Conservation (phyloP, 768 basidiomycete species). For the Lentinula aciculospora region DNA sequence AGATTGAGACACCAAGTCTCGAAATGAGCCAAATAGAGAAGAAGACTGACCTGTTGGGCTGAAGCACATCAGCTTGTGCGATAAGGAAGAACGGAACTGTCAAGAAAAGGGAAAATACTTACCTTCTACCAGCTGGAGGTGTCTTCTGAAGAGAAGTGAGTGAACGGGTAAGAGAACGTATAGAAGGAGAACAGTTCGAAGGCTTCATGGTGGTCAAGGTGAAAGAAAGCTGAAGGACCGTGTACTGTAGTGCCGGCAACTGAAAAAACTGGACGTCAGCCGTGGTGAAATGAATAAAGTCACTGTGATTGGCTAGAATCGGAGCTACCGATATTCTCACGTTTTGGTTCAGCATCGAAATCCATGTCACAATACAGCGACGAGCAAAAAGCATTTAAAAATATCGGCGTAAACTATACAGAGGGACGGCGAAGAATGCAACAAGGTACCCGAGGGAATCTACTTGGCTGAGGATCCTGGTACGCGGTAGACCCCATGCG, state of each 20-base stretch:
- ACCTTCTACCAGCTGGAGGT: constrained; percentile 40
- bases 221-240: background rate
- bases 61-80: constrained; percentile 6
- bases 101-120: constrained; percentile 13
- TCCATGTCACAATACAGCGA: too few species aligned
- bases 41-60: constrained; percentile 57
- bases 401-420: background rate
- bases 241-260: background rate
- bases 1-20: constrained; percentile 9
- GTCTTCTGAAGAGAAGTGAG: constrained; percentile 40
- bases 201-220: constrained; percentile 2
- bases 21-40: constrained; percentile 6
- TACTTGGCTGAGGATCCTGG: background rate
- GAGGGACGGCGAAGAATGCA: background rate
- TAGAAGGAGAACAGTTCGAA: background rate
- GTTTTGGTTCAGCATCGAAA: too few species aligned
- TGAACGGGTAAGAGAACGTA: constrained; percentile 29
- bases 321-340: too few species aligned
- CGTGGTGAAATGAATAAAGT: background rate
- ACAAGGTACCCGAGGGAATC: background rate
- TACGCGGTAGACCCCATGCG: background rate
- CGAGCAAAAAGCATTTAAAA: too few species aligned
- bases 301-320: too few species aligned
- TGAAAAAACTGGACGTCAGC: background rate
- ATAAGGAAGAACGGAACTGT: too few species aligned